Evolutionary conservation across 768 basidiomycete species (phyloP).

Genomic region (Melanogaster broomeanus): DNA sequence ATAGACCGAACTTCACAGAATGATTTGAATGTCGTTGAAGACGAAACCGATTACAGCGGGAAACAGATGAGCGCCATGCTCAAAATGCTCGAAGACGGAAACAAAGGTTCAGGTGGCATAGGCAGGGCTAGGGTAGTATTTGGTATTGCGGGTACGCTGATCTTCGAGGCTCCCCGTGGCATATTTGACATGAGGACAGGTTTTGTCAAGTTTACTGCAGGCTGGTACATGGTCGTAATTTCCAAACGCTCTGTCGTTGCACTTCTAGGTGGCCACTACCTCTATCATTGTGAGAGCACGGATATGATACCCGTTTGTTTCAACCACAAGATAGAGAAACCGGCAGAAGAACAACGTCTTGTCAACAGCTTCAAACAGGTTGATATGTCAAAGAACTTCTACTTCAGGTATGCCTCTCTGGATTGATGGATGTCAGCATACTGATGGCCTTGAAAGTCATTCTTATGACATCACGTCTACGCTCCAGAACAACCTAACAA

Average conservation of each 20-base stretch:
- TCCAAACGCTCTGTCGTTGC: slow-evolving; percentile 91
- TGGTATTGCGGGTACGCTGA: slow-evolving; percentile 69
- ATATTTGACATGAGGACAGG: slow-evolving; percentile 39
- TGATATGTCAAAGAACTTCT: slow-evolving; percentile 99
- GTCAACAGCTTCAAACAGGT: slow-evolving; percentile 94
- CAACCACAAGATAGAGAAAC: slow-evolving; percentile 84
- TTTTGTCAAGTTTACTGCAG: slow-evolving; percentile 91
- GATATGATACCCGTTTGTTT: slow-evolving; percentile 77
- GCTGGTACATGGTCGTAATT: slow-evolving; percentile 94
- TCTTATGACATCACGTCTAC: slow-evolving; percentile 98
- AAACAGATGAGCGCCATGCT: slow-evolving; percentile 89
- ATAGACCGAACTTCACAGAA: slow-evolving; percentile 84
- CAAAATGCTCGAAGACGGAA: slow-evolving; percentile 96
- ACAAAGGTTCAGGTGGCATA: slow-evolving; percentile 83
- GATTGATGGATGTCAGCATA: not conserved
- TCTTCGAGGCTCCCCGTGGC: not conserved
- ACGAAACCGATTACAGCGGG: slow-evolving; percentile 84
- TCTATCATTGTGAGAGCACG: slow-evolving; percentile 94
- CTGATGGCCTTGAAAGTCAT: slow-evolving; percentile 53
- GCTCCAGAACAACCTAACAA: slow-evolving; percentile 86
- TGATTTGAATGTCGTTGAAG: slow-evolving; percentile 79
- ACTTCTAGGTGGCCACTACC: slow-evolving; percentile 90
- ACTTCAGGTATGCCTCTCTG: slow-evolving; percentile 71
- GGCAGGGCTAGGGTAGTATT: slow-evolving; percentile 79
- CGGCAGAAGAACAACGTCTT: slow-evolving; percentile 84